Conservation (phyloP, 148 eudicot genomes). For the Amaranthus palmeri region DNA sequence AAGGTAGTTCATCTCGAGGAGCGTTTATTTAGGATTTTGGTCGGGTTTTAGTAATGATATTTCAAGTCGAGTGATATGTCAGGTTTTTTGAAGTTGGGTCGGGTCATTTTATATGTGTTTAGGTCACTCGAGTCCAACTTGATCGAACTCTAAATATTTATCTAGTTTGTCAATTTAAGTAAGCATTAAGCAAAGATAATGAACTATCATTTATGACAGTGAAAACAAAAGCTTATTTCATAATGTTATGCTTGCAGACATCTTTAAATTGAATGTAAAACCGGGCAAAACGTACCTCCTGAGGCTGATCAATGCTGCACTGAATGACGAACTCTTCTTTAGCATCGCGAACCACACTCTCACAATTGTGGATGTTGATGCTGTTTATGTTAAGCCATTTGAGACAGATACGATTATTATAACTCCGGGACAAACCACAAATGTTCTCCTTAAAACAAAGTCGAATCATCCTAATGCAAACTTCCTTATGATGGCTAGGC, state of each 20-base stretch:
- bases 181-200: too few relatives aligned
- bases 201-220: too few relatives aligned
- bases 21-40: neutral
- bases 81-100: too few relatives aligned
- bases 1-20: slow-evolving; percentile 17
- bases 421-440: slow-evolving; percentile 53
- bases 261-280: slow-evolving; percentile 46
- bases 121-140: too few relatives aligned
- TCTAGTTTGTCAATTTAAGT: too few relatives aligned
- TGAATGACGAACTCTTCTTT: slow-evolving; percentile 53
- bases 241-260: slow-evolving; percentile 22
- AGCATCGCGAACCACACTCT: slow-evolving; percentile 54
- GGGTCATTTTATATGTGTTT: too few relatives aligned
- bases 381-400: slow-evolving; percentile 45
- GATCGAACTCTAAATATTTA: too few relatives aligned
- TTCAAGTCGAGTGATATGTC: too few relatives aligned
- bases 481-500: slow-evolving; percentile 44
- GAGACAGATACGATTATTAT: slow-evolving; percentile 38
- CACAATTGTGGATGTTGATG: slow-evolving; percentile 45
- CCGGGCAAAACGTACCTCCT: slow-evolving; percentile 46
- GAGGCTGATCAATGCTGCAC: slow-evolving; percentile 49
- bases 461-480: slow-evolving; percentile 24
- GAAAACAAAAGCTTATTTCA: neutral
- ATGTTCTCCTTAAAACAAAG: slow-evolving; percentile 40
- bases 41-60: too few relatives aligned